Conservation (phyloP, 2,329 filamentous ascomycete genomes). For the Curvularia hawaiiensis region DNA sequence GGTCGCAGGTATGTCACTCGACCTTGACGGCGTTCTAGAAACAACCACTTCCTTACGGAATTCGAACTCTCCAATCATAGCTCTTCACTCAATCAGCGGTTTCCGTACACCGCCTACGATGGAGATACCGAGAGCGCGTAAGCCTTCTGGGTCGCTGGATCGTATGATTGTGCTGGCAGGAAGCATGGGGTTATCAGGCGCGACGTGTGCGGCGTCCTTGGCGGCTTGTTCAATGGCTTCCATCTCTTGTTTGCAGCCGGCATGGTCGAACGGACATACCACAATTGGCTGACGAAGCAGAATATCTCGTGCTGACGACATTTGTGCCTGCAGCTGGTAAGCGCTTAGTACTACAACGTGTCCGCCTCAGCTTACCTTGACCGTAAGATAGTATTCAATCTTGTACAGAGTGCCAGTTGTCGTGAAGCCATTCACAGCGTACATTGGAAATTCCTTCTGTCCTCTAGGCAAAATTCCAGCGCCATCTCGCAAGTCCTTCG, state of each 20-base stretch:
- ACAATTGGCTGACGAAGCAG: constrained; percentile 89
- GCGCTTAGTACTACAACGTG: not conserved
- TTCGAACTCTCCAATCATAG: not conserved
- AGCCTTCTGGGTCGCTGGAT: constrained; percentile 71
- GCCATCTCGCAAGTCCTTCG: constrained; percentile 82
- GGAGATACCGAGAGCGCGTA: constrained; percentile 65
- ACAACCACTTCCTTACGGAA: constrained; percentile 1
- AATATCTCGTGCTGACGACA: constrained; percentile 88
- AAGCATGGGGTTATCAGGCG: constrained; percentile 90
- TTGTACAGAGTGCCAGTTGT: constrained; percentile 95
- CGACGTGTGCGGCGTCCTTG: constrained; percentile 86
- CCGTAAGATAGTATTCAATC: constrained; percentile 94
- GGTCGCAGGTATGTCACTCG: not conserved
- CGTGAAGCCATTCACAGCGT: constrained; percentile 88
- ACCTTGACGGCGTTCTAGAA: not conserved
- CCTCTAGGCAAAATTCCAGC: constrained; percentile 87
- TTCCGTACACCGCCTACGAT: constrained; percentile 67
- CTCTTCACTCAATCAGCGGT: constrained; percentile 66
- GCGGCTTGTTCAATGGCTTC: constrained; percentile 96
- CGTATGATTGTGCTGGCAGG: constrained; percentile 83
- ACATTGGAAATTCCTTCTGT: constrained; percentile 86
- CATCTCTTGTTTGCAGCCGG: constrained; percentile 98
- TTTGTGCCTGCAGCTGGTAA: constrained; percentile 68
- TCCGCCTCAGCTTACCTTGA: constrained; percentile 70
- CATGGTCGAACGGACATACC: constrained; percentile 93